A percentile compares a stretch with the other conserved stretches of the same genome.
These are phyloP conservation scores for Petunia hybrid DNA, from an alignment of 305 asterid genomes.

Conservation along the genomic window DNA sequence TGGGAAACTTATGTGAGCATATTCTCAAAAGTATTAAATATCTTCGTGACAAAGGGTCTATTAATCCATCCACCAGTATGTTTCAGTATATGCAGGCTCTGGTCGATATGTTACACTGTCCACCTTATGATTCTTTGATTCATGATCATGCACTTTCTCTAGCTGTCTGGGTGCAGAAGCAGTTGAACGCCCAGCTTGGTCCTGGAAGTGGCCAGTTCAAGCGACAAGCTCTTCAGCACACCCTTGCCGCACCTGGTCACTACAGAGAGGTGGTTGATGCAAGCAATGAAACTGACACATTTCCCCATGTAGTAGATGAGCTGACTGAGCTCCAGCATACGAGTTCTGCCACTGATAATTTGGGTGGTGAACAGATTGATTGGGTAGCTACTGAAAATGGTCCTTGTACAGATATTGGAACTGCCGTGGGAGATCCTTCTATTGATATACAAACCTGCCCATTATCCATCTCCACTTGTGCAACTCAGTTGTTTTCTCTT, in stretches of 20 bases:
- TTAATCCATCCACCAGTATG: conserved; percentile 70
- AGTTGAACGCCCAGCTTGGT: conserved; percentile 61
- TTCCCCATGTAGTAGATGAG: conserved; percentile 37
- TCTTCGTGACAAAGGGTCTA: conserved; percentile 62
- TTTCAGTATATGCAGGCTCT: conserved; percentile 74
- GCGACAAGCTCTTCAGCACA: conserved; percentile 43
- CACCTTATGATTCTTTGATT: conserved; percentile 71
- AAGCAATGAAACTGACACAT: conserved; percentile 34
- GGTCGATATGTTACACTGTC: conserved; percentile 64
- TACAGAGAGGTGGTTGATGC: conserved; percentile 36
- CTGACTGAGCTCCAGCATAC: conserved; percentile 40
- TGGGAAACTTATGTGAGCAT: conserved; percentile 91
- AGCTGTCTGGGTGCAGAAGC: conserved; percentile 76
- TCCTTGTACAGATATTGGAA: conserved; percentile 6
- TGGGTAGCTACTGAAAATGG: conserved; percentile 38
- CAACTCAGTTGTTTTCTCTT: conserved; percentile 38
- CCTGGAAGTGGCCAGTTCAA: conserved; percentile 42
- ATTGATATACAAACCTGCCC: conserved; percentile 47
- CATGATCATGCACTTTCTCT: conserved; percentile 85
- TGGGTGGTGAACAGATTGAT: conserved; percentile 30
- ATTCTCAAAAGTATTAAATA: conserved; percentile 64
- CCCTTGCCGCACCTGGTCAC: conserved; percentile 36
- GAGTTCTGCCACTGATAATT: conserved; percentile 38
- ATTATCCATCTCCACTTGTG: conserved; percentile 39
- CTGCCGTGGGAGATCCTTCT: conserved; percentile 39